Conservation (phyloP, 2,329 filamentous ascomycete species). For the Coleophoma eucalyptorum region DNA sequence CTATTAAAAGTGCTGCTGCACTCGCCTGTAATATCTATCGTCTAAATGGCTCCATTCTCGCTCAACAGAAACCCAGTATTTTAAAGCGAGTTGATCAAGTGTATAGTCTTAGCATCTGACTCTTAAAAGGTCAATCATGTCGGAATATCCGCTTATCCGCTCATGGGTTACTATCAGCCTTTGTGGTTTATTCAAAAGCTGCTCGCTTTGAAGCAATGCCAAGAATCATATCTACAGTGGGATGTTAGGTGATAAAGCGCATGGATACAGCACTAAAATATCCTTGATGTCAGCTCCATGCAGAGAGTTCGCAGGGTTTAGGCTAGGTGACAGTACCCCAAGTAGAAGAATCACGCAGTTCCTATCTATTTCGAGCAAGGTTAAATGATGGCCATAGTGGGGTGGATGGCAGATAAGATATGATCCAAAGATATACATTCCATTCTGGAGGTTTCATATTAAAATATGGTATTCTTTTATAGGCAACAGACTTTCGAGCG, state of each 20-base stretch:
- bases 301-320: no score
- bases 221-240: background rate
- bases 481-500: background rate
- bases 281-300: no score
- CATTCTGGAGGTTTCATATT: background rate
- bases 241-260: background rate
- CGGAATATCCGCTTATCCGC: background rate
- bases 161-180: background rate
- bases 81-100: background rate
- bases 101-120: background rate
- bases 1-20: background rate
- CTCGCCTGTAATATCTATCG: background rate
- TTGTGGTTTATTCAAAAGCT: background rate
- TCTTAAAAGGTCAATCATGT: background rate
- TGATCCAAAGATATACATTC: background rate
- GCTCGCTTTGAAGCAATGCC: background rate
- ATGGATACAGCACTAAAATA: no score
- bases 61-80: background rate
- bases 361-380: no score
- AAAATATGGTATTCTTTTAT: background rate
- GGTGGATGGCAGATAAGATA: no score
- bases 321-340: no score
- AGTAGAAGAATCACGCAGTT: no score
- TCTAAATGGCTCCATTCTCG: background rate
- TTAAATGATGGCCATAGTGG: no score